These are phyloP conservation scores for Boletales sp. DNA, from an alignment of 768 basidiomycete genomes.

Conservation along the genomic window DNA sequence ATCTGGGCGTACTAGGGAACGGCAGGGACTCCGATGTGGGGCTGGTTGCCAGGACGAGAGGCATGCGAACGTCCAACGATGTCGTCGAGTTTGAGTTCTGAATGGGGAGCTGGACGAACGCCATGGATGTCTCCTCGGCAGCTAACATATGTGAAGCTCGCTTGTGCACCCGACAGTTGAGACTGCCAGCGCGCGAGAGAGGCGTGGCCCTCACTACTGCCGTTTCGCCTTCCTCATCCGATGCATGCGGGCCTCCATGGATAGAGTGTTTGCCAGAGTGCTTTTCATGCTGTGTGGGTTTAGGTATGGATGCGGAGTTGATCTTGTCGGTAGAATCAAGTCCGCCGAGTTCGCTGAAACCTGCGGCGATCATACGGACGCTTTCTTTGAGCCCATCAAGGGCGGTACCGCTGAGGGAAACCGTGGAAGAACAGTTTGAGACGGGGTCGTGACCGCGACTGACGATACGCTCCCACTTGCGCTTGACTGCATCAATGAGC, in stretches of 20 bases:
- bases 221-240: not conserved
- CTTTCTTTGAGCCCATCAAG: constrained; percentile 65
- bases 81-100: not conserved
- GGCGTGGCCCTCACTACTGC: constrained; percentile 1
- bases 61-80: constrained; percentile 10
- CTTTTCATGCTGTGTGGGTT: constrained; percentile 7
- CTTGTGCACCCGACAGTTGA: constrained; percentile 12
- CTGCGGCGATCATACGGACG: constrained; percentile 56
- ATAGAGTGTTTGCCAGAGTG: constrained; percentile 35
- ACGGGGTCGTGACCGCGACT: constrained; percentile 42
- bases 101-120: not conserved
- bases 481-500: constrained; percentile 51
- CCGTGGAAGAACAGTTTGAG: not conserved
- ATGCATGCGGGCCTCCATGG: constrained; percentile 20
- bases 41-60: constrained; percentile 10
- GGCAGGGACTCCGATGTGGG: constrained; percentile 5
- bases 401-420: constrained; percentile 19
- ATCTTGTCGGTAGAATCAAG: constrained; percentile 13
- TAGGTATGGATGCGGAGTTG: not conserved
- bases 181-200: constrained; percentile 15
- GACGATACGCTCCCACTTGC: constrained; percentile 81
- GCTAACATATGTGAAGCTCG: constrained; percentile 1
- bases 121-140: not conserved
- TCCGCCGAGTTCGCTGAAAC: constrained; percentile 30
- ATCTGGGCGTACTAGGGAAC: not conserved